Conservation (phyloP, 768 basidiomycete species). For the Mrakia gelida region DNA sequence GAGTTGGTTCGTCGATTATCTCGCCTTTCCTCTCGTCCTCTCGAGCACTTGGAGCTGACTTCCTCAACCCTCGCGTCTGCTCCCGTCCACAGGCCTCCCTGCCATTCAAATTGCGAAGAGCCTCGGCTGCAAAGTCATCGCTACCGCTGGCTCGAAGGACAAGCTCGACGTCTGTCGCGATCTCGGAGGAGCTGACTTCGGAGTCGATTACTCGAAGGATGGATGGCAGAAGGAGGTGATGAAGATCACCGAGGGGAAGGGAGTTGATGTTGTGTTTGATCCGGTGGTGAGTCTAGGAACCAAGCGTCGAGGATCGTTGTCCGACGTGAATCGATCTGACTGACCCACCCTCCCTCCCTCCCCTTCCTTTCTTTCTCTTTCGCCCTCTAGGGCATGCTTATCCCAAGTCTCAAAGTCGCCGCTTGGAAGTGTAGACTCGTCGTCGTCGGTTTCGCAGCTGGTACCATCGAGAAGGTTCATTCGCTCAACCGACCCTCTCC, state of each 20-base stretch:
- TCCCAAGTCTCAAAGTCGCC: constrained; percentile 68
- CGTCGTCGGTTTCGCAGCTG: constrained; percentile 89
- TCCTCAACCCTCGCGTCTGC: not conserved
- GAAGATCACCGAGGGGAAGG: constrained; percentile 73
- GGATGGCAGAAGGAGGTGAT: constrained; percentile 90
- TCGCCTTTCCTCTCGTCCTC: not conserved
- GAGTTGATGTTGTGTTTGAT: constrained; percentile 55
- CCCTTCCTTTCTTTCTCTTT: not conserved
- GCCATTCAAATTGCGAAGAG: constrained; percentile 87
- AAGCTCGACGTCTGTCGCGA: constrained; percentile 76
- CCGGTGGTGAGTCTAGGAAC: constrained; percentile 43
- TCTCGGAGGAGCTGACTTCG: constrained; percentile 76
- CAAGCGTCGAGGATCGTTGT: too few species aligned
- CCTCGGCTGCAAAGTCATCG: constrained; percentile 65
- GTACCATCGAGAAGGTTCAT: constrained; percentile 72
- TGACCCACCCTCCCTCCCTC: not conserved
- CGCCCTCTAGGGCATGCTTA: constrained; percentile 52
- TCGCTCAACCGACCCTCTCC: not conserved
- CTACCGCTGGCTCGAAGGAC: constrained; percentile 58
- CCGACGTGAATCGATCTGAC: not conserved
- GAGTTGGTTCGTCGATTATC: constrained; percentile 58
- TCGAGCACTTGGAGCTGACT: too few species aligned
- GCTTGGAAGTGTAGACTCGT: constrained; percentile 89
- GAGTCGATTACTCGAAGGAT: constrained; percentile 67
- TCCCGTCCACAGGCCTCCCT: constrained; percentile 50